Base-by-base conservation (phyloP, 2,329 filamentous ascomycete species). In the Fusarium sp. region DNA sequence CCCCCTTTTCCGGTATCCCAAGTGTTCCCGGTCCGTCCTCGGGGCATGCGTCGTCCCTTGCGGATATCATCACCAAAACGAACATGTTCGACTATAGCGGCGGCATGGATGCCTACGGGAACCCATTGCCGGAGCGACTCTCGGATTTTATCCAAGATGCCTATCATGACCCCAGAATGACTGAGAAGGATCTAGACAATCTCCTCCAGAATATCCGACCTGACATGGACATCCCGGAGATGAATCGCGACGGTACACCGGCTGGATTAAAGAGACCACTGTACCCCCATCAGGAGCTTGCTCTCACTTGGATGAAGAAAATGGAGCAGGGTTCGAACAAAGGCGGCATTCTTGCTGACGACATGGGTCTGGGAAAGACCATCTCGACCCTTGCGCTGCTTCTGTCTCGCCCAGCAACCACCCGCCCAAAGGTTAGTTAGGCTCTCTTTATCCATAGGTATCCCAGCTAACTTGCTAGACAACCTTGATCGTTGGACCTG, bases 281-380 rank as follows among this genome's bases (percentile, higher is more conserved):
- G 10, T 95, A 97, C 84, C 90, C 92, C 54, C 95, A 98, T 78
- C 95, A 98, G 80, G 92, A 94, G 76, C 85, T 96, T 82, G 95
- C 94, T 8, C 85, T 98, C 33, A 90, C 92, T 14, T 98, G 95
- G 95, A 91, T 98, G 88, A 87, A 92, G 56, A 87, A 91, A n/a
- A 94, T 94, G 81, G 95, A 98, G 81, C 89, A 87, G 20, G 91
- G 93, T 10, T 87, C 92, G 63, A 95, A 93, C 78, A 94, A 93
- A 77, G 95, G 95, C n/a, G 95, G 95, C 43, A 95, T 98, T 65
- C 87, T 98, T 18, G 95, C 95, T 2, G 95, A 98, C 81, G 95
- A 98, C 78, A 98, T 98, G 95, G 95, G 95, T 4, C 83, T 98
- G 11, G 95, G 95, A 20, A 97, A 98, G 84, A 98, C 95, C 0